Conservation (phyloP, 2,329 filamentous ascomycete genomes). For the Cytospora chrysosperma region DNA sequence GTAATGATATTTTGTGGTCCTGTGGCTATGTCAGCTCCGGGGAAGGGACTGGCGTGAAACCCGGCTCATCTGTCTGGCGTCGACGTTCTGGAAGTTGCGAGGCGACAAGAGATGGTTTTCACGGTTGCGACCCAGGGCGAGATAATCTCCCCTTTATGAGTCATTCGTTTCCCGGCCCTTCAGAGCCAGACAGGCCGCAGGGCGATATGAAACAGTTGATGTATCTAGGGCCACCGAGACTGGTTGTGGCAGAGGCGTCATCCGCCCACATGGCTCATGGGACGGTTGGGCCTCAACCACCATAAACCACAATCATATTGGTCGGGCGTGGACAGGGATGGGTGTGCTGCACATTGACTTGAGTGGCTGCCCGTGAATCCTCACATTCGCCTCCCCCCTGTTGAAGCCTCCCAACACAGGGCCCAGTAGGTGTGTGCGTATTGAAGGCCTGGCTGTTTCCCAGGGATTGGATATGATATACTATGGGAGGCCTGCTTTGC, state of each 20-base stretch:
- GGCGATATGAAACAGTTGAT: neutral
- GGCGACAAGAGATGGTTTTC: neutral
- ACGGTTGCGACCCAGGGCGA: neutral
- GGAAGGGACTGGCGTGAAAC: neutral
- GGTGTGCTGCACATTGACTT: conserved; percentile 6
- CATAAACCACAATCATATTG: neutral
- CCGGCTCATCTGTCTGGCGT: neutral
- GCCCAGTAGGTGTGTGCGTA: conserved; percentile 8
- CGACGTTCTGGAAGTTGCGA: neutral
- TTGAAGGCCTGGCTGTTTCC: neutral
- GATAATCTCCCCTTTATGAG: neutral
- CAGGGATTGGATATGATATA: conserved; percentile 9
- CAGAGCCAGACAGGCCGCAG: neutral
- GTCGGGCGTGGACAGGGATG: neutral
- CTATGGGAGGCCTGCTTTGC: conserved; percentile 1
- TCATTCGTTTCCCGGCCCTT: neutral
- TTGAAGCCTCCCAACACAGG: neutral
- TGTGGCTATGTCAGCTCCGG: neutral
- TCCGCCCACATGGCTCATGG: neutral
- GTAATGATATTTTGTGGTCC: neutral
- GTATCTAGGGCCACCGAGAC: too few species aligned
- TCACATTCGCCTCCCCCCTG: neutral
- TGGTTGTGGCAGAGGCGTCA: too few species aligned
- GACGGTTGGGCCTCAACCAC: neutral
- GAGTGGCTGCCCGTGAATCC: conserved; percentile 3